These are phyloP conservation scores for Cyclotella sp. DNA, from an alignment of 108 stramenopile genomes.

Conservation along the genomic window DNA sequence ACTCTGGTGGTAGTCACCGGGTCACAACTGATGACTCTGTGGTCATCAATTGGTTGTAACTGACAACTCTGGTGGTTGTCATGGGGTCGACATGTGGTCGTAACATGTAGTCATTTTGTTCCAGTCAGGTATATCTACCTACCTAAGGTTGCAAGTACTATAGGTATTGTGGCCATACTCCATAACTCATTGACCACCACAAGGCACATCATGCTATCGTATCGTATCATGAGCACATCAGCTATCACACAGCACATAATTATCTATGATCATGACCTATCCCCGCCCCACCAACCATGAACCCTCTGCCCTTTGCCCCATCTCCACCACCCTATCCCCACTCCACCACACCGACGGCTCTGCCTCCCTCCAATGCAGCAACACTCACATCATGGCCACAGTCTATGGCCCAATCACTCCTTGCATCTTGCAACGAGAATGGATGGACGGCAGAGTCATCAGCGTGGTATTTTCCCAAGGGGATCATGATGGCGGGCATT, in stretches of 20 bases:
- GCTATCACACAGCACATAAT: not conserved
- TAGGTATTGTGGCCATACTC: too few species aligned
- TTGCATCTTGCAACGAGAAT: conserved; percentile 57
- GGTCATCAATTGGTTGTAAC: too few species aligned
- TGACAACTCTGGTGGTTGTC: too few species aligned
- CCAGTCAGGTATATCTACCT: too few species aligned
- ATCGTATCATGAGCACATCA: too few species aligned
- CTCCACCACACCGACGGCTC: conserved; percentile 89
- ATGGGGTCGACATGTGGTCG: too few species aligned
- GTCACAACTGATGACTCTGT: too few species aligned
- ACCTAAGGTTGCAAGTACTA: too few species aligned
- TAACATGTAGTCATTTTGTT: too few species aligned
- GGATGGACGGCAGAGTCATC: conserved; percentile 57
- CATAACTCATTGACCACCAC: too few species aligned
- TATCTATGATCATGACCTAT: conserved; percentile 1
- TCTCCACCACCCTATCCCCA: conserved; percentile 83
- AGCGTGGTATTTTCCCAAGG: conserved; percentile 75
- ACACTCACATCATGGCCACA: conserved; percentile 88
- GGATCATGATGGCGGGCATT: conserved; percentile 31
- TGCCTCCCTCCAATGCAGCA: conserved; percentile 78
- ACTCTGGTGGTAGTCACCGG: too few species aligned
- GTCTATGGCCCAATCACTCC: conserved; percentile 91
- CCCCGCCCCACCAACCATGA: conserved; percentile 15
- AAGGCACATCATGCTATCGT: too few species aligned
- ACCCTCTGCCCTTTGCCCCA: conserved; percentile 71